These are phyloP conservation scores for Parastagonospora nodorum DNA, from an alignment of 2,329 filamentous ascomycete genomes.

Conservation along the genomic window DNA sequence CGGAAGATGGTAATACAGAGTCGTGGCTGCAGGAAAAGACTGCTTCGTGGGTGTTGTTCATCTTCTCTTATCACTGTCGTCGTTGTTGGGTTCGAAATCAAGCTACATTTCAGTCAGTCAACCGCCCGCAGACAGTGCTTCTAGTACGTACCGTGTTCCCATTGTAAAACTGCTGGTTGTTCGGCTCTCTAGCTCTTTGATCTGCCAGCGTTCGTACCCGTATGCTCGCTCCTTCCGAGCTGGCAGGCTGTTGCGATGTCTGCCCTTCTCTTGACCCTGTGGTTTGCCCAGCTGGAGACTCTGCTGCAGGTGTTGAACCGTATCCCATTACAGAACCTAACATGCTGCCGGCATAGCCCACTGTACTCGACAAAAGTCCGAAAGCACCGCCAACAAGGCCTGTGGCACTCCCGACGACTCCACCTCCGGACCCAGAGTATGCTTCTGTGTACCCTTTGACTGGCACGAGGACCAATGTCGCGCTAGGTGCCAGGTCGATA, in stretches of 20 bases:
- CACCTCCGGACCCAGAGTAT: slow-evolving; percentile 52
- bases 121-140: background rate
- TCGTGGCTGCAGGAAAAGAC: background rate
- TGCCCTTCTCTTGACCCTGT: slow-evolving; percentile 13
- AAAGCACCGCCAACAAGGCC: slow-evolving; percentile 42
- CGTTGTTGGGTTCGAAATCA: slow-evolving; percentile 9
- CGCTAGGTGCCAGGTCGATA: slow-evolving; percentile 75
- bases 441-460: slow-evolving; percentile 65
- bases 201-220: slow-evolving; percentile 53
- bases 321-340: slow-evolving; percentile 38
- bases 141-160: slow-evolving; percentile 75
- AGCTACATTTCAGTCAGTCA: slow-evolving; percentile 2
- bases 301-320: slow-evolving; percentile 11
- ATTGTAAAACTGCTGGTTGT: slow-evolving; percentile 80
- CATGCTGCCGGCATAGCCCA: slow-evolving; percentile 40
- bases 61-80: slow-evolving; percentile 9
- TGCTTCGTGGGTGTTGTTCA: background rate
- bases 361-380: slow-evolving; percentile 40
- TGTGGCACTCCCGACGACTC: slow-evolving; percentile 37
- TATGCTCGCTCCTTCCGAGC: slow-evolving; percentile 31
- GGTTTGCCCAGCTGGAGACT: slow-evolving; percentile 13
- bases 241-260: slow-evolving; percentile 11
- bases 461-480: slow-evolving; percentile 81
- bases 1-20: no score
- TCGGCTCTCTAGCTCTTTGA: slow-evolving; percentile 56